phyloP scores from a whole-genome alignment of 345 rosid species.

The Microcos paniculata region DNA sequence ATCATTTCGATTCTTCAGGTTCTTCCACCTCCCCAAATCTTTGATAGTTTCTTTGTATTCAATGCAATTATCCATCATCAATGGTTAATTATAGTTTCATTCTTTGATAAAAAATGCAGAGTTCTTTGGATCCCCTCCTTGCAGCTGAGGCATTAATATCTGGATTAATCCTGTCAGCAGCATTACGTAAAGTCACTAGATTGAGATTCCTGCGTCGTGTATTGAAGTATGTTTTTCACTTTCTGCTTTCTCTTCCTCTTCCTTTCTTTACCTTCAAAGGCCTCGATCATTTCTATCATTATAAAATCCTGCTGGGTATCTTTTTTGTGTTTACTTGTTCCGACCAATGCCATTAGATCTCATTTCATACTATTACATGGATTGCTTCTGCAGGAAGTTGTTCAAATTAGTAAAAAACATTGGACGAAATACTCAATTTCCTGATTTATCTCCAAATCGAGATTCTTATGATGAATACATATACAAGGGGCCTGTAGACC shows the following conservation, averaged over 20 bases:
- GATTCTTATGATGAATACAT: conserved; percentile 40
- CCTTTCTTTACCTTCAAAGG: not conserved
- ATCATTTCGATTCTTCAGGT: conserved; percentile 83
- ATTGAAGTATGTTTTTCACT: conserved; percentile 45
- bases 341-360: conserved; percentile 2
- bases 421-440: conserved; percentile 32
- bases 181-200: conserved; percentile 42
- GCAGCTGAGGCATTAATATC: conserved; percentile 58
- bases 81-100: not conserved
- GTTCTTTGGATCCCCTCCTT: conserved; percentile 81
- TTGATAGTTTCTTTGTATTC: not conserved
- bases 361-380: conserved; percentile 12
- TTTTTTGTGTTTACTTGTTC: not conserved
- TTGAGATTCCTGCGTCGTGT: conserved; percentile 45
- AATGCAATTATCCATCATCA: not conserved
- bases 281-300: conserved; percentile 4
- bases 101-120: conserved; percentile 38
- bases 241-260: not conserved
- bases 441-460: conserved; percentile 41
- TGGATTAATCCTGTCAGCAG: conserved; percentile 44
- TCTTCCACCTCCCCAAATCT: conserved; percentile 5
- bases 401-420: conserved; percentile 33
- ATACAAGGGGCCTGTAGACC: conserved; percentile 32
- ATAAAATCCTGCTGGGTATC: not conserved
- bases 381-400: conserved; percentile 52